Evolutionary conservation across 495 filamentous ascomycete species (phyloP).

Genomic region (Penicillium maclennaniae): DNA sequence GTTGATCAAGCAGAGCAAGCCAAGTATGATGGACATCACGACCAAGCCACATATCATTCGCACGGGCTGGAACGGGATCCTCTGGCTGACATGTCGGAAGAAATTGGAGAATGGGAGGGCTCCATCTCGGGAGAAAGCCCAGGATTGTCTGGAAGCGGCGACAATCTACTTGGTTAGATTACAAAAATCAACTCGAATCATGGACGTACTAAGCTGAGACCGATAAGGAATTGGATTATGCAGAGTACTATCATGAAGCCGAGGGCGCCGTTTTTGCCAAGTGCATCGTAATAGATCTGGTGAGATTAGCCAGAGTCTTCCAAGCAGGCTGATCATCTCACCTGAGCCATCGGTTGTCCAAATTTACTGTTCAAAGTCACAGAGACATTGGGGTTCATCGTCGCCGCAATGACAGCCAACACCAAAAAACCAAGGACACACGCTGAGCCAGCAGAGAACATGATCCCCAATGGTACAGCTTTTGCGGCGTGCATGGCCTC

Average conservation of each 20-base stretch:
- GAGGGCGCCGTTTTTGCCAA: slow-evolving; percentile 40
- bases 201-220: slow-evolving; percentile 32
- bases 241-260: slow-evolving; percentile 43
- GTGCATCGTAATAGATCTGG: slow-evolving; percentile 41
- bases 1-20: slow-evolving; percentile 55
- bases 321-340: neutral
- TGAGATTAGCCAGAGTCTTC: neutral
- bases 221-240: slow-evolving; percentile 42
- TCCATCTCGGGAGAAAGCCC: slow-evolving; percentile 59
- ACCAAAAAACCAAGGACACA: slow-evolving; percentile 53
- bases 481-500: slow-evolving; percentile 59
- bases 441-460: slow-evolving; percentile 37
- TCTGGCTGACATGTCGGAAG: slow-evolving; percentile 53
- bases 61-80: slow-evolving; percentile 57
- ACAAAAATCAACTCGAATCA: too few relatives aligned
- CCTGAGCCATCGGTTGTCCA: slow-evolving; percentile 47
- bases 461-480: slow-evolving; percentile 59
- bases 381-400: slow-evolving; percentile 36
- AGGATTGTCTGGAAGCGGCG: slow-evolving; percentile 53
- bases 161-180: slow-evolving; percentile 34
- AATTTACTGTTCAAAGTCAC: slow-evolving; percentile 25
- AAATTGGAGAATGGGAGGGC: slow-evolving; percentile 60
- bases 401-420: slow-evolving; percentile 40
- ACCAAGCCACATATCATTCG: slow-evolving; percentile 57
- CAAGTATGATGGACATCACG: slow-evolving; percentile 52